Evolutionary conservation across 352 stramenopile species (phyloP), one percentile per base, ranked within the genome.

Genomic region (Pythium coloratum): DNA sequence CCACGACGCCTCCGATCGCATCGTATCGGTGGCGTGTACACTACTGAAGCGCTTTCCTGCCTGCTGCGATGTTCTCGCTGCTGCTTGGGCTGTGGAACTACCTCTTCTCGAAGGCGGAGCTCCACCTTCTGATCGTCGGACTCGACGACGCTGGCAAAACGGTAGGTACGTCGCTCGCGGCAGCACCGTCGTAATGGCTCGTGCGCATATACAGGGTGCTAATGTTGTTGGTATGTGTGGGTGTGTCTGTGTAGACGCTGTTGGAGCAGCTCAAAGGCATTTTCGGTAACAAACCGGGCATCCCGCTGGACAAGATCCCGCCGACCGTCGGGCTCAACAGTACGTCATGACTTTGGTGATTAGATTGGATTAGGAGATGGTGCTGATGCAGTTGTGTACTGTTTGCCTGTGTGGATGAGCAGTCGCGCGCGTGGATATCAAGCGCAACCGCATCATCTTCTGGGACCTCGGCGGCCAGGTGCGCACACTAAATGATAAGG

Each of bases 141-240:
- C 81, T 97, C 64, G 92, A 98, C 69, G 86, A 97, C 67, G 90
- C 92, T 49, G 92, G 92, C 64, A 98, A 98, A 86, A 98, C 92
- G 70, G 85, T 93, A 90, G 77, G 81, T 49, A 49, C 42, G 42
- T 49, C 42, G 42, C 42, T 49, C 42, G 18, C 18, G 42, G 38
- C 38, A 18, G 38, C 38, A 12, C 38, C 12, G 38, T 16, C 42
- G 18, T 16, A 26, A 16, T 26, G 42, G 42, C 16, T 26, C 14
- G 0, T 10, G 14, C 42, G 14, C 42, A 18, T 9, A 16, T 49
- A 10, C 14, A 16, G 8, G 4, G 20, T 6, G 16, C 42, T 49
- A 6, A 26, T 20, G 14, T 3, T 49, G 14, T 24, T 0, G 0
- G 34, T 49, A 4, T 49, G 14, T 20, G 42, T 86, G 79, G 72